These are phyloP conservation scores for Zymoseptoria pseudotritici DNA, from an alignment of 2,329 filamentous ascomycete genomes.

Conservation along the genomic window DNA sequence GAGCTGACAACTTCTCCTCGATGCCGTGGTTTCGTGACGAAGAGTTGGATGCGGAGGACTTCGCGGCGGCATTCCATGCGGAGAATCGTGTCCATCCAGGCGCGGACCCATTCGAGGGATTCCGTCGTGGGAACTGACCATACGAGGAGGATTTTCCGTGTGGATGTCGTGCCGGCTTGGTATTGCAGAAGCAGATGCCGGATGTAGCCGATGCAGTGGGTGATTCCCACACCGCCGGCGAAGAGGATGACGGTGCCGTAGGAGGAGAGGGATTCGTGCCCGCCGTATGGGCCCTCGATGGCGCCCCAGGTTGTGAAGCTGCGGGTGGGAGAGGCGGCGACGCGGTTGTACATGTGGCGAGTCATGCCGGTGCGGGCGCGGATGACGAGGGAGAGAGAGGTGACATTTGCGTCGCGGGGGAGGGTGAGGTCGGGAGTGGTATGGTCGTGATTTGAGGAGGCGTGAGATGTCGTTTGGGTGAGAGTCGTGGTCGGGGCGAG, in stretches of 20 bases:
- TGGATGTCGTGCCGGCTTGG: constrained; percentile 60
- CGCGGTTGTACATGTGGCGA: constrained; percentile 59
- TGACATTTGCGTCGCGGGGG: constrained; percentile 29
- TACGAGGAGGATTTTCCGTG: constrained; percentile 64
- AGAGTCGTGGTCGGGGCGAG: constrained; percentile 6
- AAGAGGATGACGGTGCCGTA: constrained; percentile 75
- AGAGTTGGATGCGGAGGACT: constrained; percentile 53
- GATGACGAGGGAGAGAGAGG: constrained; percentile 61
- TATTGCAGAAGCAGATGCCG: constrained; percentile 64
- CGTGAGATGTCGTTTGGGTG: constrained; percentile 13
- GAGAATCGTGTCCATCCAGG: constrained; percentile 60
- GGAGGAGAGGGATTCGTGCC: constrained; percentile 61
- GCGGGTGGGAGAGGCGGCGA: constrained; percentile 53
- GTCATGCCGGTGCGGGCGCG: constrained; percentile 70
- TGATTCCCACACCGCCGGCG: constrained; percentile 73
- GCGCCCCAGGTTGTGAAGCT: constrained; percentile 57
- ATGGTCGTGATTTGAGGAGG: constrained; percentile 12
- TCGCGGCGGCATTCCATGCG: constrained; percentile 52
- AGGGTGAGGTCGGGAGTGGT: constrained; percentile 16
- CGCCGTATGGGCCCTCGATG: constrained; percentile 71
- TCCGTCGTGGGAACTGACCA: constrained; percentile 73
- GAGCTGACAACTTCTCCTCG: constrained; percentile 48
- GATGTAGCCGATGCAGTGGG: constrained; percentile 69
- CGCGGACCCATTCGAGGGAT: constrained; percentile 55
- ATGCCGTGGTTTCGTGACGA: constrained; percentile 53